phyloP scores from a whole-genome alignment of 2,329 filamentous ascomycete genomes.

The Colletotrichum orchidophilum region DNA sequence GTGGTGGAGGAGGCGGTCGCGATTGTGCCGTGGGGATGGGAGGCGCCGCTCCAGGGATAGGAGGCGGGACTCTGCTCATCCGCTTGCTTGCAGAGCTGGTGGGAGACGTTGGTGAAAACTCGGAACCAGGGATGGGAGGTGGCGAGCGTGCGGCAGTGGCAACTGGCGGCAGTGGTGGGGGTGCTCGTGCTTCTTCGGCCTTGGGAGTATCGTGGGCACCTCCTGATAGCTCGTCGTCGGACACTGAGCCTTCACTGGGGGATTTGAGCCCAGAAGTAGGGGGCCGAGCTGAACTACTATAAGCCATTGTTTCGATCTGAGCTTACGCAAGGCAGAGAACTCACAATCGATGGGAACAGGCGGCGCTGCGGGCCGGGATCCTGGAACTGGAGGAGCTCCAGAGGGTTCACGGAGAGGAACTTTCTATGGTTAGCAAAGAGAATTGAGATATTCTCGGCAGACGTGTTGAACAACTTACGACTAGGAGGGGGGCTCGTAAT shows the following conservation, averaged over 20 bases:
- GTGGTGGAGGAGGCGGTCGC: conserved; percentile 75
- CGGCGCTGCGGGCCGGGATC: conserved; percentile 63
- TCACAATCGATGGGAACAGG: conserved; percentile 70
- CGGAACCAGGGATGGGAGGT: conserved; percentile 48
- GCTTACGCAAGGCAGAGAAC: conserved; percentile 42
- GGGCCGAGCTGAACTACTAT: conserved; percentile 65
- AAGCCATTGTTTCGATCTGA: neutral
- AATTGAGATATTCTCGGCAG: conserved; percentile 37
- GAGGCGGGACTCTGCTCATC: conserved; percentile 65
- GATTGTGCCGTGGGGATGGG: conserved; percentile 58
- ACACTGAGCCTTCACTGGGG: conserved; percentile 82
- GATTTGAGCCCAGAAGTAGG: conserved; percentile 61
- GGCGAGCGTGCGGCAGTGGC: conserved; percentile 42
- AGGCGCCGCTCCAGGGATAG: conserved; percentile 67
- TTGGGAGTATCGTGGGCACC: conserved; percentile 36
- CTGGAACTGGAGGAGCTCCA: conserved; percentile 56
- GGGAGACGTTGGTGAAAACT: conserved; percentile 56
- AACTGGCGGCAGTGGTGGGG: conserved; percentile 52
- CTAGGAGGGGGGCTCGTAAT: conserved; percentile 22
- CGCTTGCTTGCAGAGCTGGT: conserved; percentile 57
- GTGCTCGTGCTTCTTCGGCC: conserved; percentile 37
- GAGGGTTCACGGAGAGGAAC: conserved; percentile 44
- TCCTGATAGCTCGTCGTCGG: conserved; percentile 84
- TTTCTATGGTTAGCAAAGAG: conserved; percentile 43
- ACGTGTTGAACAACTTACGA: conserved; percentile 14